Evolutionary conservation across 345 rosid species (phyloP).

Genomic region (Arabidopsis suecica): DNA sequence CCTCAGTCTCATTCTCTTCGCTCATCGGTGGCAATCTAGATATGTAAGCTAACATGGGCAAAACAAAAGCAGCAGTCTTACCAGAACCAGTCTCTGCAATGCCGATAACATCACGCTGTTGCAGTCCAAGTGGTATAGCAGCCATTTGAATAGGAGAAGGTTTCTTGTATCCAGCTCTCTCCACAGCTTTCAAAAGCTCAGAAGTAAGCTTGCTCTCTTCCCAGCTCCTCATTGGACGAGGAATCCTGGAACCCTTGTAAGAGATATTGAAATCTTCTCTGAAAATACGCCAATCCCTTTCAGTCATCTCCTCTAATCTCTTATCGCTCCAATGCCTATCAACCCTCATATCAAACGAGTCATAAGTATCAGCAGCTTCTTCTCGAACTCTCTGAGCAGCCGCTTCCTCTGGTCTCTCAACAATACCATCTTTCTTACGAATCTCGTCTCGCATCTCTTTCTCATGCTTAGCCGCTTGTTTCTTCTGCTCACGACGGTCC

Average conservation of each 20-base stretch:
- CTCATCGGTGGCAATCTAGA: constrained; percentile 79
- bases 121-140: constrained; percentile 85
- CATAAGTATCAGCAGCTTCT: constrained; percentile 85
- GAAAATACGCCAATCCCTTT: constrained; percentile 95
- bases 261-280: constrained; percentile 93
- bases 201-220: constrained; percentile 72
- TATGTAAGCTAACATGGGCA: constrained; percentile 94
- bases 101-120: constrained; percentile 94
- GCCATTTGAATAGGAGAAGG: constrained; percentile 98
- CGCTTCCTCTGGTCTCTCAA: constrained; percentile 90
- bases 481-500: constrained; percentile 98
- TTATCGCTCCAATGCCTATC: constrained; percentile 94
- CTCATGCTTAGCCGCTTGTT: constrained; percentile 89
- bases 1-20: constrained; percentile 90
- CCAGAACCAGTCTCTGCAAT: constrained; percentile 98
- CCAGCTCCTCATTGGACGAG: constrained; percentile 95
- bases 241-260: constrained; percentile 91
- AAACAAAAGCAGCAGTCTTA: constrained; percentile 94
- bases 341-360: constrained; percentile 90
- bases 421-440: constrained; percentile 75
- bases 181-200: constrained; percentile 85
- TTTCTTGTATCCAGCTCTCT: constrained; percentile 83
- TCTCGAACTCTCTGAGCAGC: constrained; percentile 75
- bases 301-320: constrained; percentile 92
- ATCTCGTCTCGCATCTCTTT: constrained; percentile 89